Base-by-base conservation (phyloP, 2,329 filamentous ascomycete species). In the Ophiosphaerella narmari region DNA sequence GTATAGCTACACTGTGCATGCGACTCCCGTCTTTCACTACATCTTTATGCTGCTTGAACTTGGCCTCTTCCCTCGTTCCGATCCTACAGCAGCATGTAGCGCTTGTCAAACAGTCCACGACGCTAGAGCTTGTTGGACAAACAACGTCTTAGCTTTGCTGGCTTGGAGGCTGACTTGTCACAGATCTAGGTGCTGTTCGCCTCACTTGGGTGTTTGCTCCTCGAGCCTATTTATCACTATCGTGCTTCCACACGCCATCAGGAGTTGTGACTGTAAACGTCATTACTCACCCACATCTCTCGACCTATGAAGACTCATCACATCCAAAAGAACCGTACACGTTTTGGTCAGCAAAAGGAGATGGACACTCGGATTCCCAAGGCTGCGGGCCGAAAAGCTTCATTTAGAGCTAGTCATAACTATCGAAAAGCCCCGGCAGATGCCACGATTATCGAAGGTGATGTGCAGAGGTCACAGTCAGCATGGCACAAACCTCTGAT, bases 51-150 rank as follows among this genome's bases (percentile, higher is more conserved):
- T 67, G 66, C 65, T 63, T 67, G 68, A 71, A 66, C 68, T 64
- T 66, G 65, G 47, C 49, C 46, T 49, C 57, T 58, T 55, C 3
- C 26, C 26, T 68, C 54, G 59, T 60, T 65, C 60, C 50, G 68
- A 29, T 6, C 55, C 61, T 68, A 66, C 63, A 46, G 60, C 47
- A 59, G 57, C 52, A 61, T 61, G 65, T 57, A 43, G 48, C 54
- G 49, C 55, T 57, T 62, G 65, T 70, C 68, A 72, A 72, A 71
- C 70, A 62, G 43, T 57, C 57, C 52, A 55, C 55, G 63, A 66
- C 66, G 64, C 62, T 62, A 60, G 64, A 65, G 68, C 72, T 68
- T 68, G 67, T 70, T 60, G 63, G 63, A 56, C 71, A 73, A 73
- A 71, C 69, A 21, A 21, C 50, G 58, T 59, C 39, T 51, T 59